These are phyloP conservation scores for Arabidopsis suecica DNA, from an alignment of 345 rosid genomes.

Conservation along the genomic window DNA sequence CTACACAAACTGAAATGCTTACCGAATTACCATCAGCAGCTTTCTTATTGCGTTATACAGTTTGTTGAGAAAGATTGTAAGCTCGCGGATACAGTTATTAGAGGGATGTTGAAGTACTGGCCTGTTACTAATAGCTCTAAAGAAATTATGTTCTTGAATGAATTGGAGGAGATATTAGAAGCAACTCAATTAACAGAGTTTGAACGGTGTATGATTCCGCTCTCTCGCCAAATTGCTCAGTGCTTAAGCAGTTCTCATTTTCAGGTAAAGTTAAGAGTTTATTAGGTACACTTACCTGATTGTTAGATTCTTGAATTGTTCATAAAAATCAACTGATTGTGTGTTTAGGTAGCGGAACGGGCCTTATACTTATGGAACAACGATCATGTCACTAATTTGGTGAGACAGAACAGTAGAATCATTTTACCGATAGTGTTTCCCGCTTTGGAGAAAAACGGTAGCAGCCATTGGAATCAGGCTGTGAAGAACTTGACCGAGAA, in stretches of 20 bases:
- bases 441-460: slow-evolving; percentile 46
- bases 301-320: slow-evolving; percentile 26
- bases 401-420: slow-evolving; percentile 46
- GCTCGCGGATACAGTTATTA: slow-evolving; percentile 80
- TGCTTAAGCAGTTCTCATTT: slow-evolving; percentile 86
- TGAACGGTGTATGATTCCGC: slow-evolving; percentile 83
- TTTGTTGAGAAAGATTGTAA: slow-evolving; percentile 91
- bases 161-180: slow-evolving; percentile 87
- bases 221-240: slow-evolving; percentile 69
- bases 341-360: slow-evolving; percentile 49
- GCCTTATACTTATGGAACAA: slow-evolving; percentile 50
- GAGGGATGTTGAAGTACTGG: slow-evolving; percentile 89
- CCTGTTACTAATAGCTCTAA: slow-evolving; percentile 89
- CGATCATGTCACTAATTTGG: slow-evolving; percentile 46
- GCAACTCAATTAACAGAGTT: slow-evolving; percentile 82
- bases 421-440: slow-evolving; percentile 49
- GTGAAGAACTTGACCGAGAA: slow-evolving; percentile 48
- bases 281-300: not conserved
- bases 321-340: slow-evolving; percentile 12
- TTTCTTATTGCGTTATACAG: slow-evolving; percentile 81
- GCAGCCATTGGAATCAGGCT: slow-evolving; percentile 48
- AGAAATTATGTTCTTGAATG: slow-evolving; percentile 92
- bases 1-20: slow-evolving; percentile 87
- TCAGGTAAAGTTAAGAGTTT: slow-evolving; percentile 59
- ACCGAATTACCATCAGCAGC: slow-evolving; percentile 83